A percentile compares a stretch with the other conserved stretches of the same genome.
Conservation (phyloP, 148 eudicot species). For the Spergularia bocconei region DNA sequence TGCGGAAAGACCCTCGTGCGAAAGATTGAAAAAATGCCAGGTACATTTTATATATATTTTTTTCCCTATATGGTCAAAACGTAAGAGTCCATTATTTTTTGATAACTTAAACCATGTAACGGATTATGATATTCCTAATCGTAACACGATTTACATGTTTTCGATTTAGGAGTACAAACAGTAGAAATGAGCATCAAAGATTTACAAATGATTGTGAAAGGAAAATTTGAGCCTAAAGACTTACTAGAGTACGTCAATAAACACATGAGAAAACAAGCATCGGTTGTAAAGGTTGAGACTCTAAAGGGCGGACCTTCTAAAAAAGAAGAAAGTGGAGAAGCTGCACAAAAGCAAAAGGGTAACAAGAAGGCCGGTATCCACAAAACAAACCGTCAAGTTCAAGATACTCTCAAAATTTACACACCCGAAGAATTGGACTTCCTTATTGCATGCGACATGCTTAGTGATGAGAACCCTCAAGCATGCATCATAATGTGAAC, state of each 20-base stretch:
- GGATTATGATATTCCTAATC: no score
- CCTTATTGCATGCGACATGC: conserved; percentile 31
- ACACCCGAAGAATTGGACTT: conserved; percentile 13
- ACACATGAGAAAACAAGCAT: conserved; percentile 40
- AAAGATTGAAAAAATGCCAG: conserved; percentile 49
- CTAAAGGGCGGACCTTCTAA: conserved; percentile 5
- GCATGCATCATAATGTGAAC: conserved; percentile 40
- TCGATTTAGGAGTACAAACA: conserved; percentile 39
- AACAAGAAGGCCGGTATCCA: not conserved
- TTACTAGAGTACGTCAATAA: conserved; percentile 33
- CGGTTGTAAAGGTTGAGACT: conserved; percentile 30
- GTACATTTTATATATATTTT: conserved; percentile 26
- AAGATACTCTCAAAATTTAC: not conserved
- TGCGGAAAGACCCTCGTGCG: conserved; percentile 46
- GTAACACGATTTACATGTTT: no score
- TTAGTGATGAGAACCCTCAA: conserved; percentile 49
- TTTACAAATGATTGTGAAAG: conserved; percentile 44
- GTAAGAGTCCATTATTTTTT: no score
- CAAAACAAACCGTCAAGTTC: not conserved
- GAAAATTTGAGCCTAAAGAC: conserved; percentile 41
- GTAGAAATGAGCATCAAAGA: conserved; percentile 43
- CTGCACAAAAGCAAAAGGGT: not conserved
- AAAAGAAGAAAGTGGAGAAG: not conserved
- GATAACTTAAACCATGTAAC: no score
- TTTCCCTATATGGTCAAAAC: no score